These are phyloP conservation scores for Mycena albidolilacea DNA, from an alignment of 768 basidiomycete genomes.

Conservation along the genomic window DNA sequence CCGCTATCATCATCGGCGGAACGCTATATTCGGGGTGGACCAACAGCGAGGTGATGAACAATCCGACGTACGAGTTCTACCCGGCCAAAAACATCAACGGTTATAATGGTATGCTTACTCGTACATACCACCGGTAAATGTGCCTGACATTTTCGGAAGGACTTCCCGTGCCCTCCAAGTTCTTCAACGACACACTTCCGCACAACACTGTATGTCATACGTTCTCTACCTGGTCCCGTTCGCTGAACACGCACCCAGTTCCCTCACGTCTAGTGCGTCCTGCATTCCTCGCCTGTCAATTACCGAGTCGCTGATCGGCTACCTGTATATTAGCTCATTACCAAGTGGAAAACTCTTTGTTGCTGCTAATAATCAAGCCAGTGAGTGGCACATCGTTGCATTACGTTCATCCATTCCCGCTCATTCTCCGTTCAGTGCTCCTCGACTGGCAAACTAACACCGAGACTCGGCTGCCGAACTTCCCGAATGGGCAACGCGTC, in stretches of 20 bases:
- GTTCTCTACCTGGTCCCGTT: background rate
- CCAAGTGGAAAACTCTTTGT: constrained; percentile 44
- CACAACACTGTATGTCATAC: constrained; percentile 29
- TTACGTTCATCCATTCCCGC: background rate
- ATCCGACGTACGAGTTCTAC: constrained; percentile 38
- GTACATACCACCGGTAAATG: background rate
- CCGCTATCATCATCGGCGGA: constrained; percentile 34
- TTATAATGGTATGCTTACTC: constrained; percentile 18
- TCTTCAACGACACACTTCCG: constrained; percentile 38
- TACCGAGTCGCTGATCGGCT: constrained; percentile 2
- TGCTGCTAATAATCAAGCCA: constrained; percentile 45
- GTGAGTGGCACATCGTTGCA: background rate
- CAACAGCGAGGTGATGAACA: constrained; percentile 29
- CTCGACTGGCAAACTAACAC: constrained; percentile 44
- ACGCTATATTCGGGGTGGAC: constrained; percentile 19
- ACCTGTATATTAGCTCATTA: constrained; percentile 23
- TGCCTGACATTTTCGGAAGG: constrained; percentile 16
- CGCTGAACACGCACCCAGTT: constrained; percentile 12
- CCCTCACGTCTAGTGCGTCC: constrained; percentile 34
- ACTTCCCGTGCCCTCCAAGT: constrained; percentile 32
- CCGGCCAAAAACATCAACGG: constrained; percentile 39
- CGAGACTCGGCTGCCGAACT: constrained; percentile 45
- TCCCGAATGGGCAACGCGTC: constrained; percentile 45
- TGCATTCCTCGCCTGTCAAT: background rate
- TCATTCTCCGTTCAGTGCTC: constrained; percentile 34